phyloP scores from a whole-genome alignment of 106 monocot species.

The Triglochin maritima region DNA sequence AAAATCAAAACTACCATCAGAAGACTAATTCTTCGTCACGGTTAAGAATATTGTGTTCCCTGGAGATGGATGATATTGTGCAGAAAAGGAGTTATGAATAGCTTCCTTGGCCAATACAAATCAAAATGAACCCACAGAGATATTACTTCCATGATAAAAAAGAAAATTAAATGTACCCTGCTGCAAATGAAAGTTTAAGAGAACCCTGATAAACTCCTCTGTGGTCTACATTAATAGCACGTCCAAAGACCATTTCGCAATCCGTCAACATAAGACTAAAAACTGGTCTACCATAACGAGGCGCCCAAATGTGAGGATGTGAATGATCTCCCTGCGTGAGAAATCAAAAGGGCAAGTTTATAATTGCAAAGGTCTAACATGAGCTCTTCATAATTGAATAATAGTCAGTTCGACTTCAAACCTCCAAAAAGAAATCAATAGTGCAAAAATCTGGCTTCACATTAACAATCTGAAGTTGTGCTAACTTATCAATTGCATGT shows the following conservation, averaged over 20 bases:
- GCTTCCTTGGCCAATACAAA: too few relatives aligned
- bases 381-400: too few relatives aligned
- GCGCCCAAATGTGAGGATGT: slow-evolving; percentile 39
- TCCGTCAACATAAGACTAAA: slow-evolving; percentile 53
- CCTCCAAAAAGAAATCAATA: slow-evolving; percentile 77
- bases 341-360: background rate
- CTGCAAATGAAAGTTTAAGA: slow-evolving; percentile 38
- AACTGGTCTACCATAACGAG: slow-evolving; percentile 67
- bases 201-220: slow-evolving; percentile 43
- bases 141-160: background rate
- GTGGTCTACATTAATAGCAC: slow-evolving; percentile 21
- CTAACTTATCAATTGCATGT: slow-evolving; percentile 34
- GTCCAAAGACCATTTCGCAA: slow-evolving; percentile 64
- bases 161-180: slow-evolving; percentile 35
- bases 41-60: too few relatives aligned
- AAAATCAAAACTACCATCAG: too few relatives aligned
- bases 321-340: slow-evolving; percentile 58
- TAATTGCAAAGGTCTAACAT: too few relatives aligned
- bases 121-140: background rate
- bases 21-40: too few relatives aligned
- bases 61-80: too few relatives aligned
- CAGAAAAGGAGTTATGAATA: too few relatives aligned
- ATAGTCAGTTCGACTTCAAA: slow-evolving; percentile 1
- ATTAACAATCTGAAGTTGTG: slow-evolving; percentile 32
- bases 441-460: slow-evolving; percentile 57